Conservation (phyloP, 768 basidiomycete species). For the Leccinum barrowsii region DNA sequence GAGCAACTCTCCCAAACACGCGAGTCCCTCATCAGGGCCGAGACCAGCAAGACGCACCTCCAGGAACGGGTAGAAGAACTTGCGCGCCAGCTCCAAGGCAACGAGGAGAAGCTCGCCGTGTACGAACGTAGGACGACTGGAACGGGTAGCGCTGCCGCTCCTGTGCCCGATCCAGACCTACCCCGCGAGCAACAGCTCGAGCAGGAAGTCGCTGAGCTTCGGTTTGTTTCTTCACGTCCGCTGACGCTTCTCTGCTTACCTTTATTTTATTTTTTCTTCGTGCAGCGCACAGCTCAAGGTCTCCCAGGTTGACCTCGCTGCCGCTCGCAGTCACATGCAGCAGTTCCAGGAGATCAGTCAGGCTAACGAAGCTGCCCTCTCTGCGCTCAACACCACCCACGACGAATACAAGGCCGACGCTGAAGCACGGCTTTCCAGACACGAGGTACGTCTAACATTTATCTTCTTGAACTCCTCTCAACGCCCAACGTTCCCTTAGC, state of each 20-base stretch:
- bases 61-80: slow-evolving; percentile 55
- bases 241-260: background rate
- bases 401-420: slow-evolving; percentile 77
- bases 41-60: slow-evolving; percentile 76
- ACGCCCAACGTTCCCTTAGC: slow-evolving; percentile 37
- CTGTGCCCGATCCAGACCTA: slow-evolving; percentile 42
- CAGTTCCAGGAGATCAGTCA: slow-evolving; percentile 87
- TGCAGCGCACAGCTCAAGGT: slow-evolving; percentile 70
- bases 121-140: slow-evolving; percentile 65
- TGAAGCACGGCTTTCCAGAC: slow-evolving; percentile 61
- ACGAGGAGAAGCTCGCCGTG: slow-evolving; percentile 81
- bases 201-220: slow-evolving; percentile 79
- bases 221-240: slow-evolving; percentile 41
- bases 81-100: slow-evolving; percentile 62
- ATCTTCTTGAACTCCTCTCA: background rate
- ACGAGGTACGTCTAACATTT: slow-evolving; percentile 50
- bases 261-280: background rate
- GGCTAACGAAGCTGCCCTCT: slow-evolving; percentile 75
- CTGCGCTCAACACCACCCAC: slow-evolving; percentile 63
- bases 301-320: slow-evolving; percentile 69
- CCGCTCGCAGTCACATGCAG: slow-evolving; percentile 67
- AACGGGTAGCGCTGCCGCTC: slow-evolving; percentile 28
- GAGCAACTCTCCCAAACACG: slow-evolving; percentile 66
- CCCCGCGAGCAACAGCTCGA: slow-evolving; percentile 77
- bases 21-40: slow-evolving; percentile 65